A percentile compares a stretch with the other conserved stretches of the same genome.
Evolutionary conservation across 768 basidiomycete species (phyloP).

Genomic region (Kwoniella europaea): DNA sequence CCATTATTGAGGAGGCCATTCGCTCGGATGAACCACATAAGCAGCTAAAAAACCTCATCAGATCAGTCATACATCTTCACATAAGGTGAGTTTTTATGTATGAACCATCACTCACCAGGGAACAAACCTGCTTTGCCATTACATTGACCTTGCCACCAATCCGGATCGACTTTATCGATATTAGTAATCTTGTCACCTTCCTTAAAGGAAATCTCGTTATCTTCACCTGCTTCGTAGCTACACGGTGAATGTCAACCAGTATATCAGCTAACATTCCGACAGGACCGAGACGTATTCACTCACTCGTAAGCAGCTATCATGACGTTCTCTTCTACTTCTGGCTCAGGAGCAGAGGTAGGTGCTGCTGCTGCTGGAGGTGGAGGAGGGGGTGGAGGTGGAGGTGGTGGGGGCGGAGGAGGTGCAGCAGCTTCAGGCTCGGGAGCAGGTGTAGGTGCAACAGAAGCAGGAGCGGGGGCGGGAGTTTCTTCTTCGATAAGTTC

Average conservation of each 20-base stretch:
- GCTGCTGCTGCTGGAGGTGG: slow-evolving; percentile 57
- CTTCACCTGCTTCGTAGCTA: slow-evolving; percentile 87
- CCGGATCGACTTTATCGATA: slow-evolving; percentile 69
- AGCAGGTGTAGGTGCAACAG: slow-evolving; percentile 58
- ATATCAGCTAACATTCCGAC: not conserved
- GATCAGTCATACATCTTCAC: too few species aligned
- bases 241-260: not conserved
- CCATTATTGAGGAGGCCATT: slow-evolving; percentile 25
- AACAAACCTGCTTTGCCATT: slow-evolving; percentile 54
- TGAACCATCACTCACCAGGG: slow-evolving; percentile 55
- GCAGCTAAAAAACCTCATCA: slow-evolving; percentile 23
- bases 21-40: slow-evolving; percentile 36
- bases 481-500: slow-evolving; percentile 66
- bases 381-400: slow-evolving; percentile 59
- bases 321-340: slow-evolving; percentile 59
- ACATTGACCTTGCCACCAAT: slow-evolving; percentile 49
- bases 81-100: not conserved
- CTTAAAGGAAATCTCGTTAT: slow-evolving; percentile 83
- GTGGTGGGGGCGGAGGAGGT: slow-evolving; percentile 59
- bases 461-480: slow-evolving; percentile 62
- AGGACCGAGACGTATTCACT: slow-evolving; percentile 36
- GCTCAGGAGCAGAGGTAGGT: slow-evolving; percentile 53
- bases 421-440: slow-evolving; percentile 60
- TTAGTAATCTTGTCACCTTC: slow-evolving; percentile 80
- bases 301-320: slow-evolving; percentile 64